These are phyloP conservation scores for Ramaria rubella DNA, from an alignment of 768 basidiomycete genomes.

Conservation along the genomic window DNA sequence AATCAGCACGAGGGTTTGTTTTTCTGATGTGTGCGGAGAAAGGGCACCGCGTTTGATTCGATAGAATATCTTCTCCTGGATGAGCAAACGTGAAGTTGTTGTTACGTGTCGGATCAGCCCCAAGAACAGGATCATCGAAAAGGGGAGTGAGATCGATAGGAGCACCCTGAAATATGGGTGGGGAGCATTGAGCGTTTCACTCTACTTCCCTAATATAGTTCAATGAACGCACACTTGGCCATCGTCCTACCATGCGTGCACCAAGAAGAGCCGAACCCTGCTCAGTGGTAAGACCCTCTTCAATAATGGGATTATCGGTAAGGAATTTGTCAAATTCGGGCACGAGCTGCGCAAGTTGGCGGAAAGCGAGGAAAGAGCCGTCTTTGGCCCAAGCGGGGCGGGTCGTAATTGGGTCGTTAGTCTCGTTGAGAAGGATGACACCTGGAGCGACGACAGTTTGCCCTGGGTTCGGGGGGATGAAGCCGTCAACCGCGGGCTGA, in stretches of 20 bases:
- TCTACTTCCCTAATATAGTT: not conserved
- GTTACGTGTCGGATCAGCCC: slow-evolving; percentile 20
- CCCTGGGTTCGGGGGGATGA: slow-evolving; percentile 15
- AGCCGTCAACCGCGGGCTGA: slow-evolving; percentile 28
- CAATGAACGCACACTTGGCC: slow-evolving; percentile 27
- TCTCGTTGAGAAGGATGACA: slow-evolving; percentile 20
- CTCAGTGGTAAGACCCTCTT: slow-evolving; percentile 15
- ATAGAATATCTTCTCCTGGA: slow-evolving; percentile 11
- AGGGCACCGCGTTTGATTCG: slow-evolving; percentile 23
- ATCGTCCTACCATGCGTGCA: slow-evolving; percentile 27
- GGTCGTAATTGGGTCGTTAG: slow-evolving; percentile 15
- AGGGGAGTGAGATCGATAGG: slow-evolving; percentile 23
- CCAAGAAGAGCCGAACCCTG: slow-evolving; percentile 25
- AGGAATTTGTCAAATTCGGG: slow-evolving; percentile 29
- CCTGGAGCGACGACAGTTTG: slow-evolving; percentile 24
- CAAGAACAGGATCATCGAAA: slow-evolving; percentile 22
- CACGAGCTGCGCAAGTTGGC: slow-evolving; percentile 27
- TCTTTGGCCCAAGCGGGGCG: slow-evolving; percentile 29
- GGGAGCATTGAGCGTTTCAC: not conserved
- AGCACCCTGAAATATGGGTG: no score
- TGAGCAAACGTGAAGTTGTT: slow-evolving; percentile 24
- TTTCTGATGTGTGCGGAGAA: slow-evolving; percentile 26
- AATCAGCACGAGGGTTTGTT: slow-evolving; percentile 23
- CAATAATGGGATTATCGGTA: slow-evolving; percentile 16
- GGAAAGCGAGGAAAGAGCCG: slow-evolving; percentile 27